These are phyloP conservation scores for Draba incana DNA, from an alignment of 345 rosid genomes.

Conservation along the genomic window DNA sequence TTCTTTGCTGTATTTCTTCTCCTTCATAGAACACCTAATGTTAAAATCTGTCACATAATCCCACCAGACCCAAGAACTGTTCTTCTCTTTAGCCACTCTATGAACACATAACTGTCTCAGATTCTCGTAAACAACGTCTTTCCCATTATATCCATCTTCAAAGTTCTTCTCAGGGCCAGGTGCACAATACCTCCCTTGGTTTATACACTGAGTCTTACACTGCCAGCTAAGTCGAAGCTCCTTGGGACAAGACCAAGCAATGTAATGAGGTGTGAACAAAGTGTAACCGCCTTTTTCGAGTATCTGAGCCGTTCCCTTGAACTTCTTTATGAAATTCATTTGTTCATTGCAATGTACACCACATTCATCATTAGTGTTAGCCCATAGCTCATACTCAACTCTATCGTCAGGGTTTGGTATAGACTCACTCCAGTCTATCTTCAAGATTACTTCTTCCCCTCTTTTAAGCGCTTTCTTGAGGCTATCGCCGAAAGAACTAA, in stretches of 20 bases:
- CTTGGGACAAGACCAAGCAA: conserved; percentile 83
- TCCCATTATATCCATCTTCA: conserved; percentile 76
- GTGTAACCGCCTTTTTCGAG: conserved; percentile 81
- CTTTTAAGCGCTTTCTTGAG: conserved; percentile 67
- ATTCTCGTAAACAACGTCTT: conserved; percentile 86
- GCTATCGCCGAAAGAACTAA: conserved; percentile 58
- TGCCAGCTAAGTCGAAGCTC: conserved; percentile 62
- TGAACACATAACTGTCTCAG: conserved; percentile 94
- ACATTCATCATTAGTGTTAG: conserved; percentile 90
- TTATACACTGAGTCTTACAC: conserved; percentile 92
- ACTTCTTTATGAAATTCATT: conserved; percentile 75
- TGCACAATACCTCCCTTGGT: conserved; percentile 91
- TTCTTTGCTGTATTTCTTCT: conserved; percentile 74
- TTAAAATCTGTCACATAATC: conserved; percentile 92
- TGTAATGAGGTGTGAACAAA: conserved; percentile 83
- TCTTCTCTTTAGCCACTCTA: conserved; percentile 68
- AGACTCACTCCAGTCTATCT: conserved; percentile 89
- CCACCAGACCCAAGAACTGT: conserved; percentile 93
- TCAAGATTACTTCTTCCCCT: conserved; percentile 59
- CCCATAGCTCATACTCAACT: conserved; percentile 95
- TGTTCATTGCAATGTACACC: conserved; percentile 81
- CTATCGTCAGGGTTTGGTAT: conserved; percentile 92
- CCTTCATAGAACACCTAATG: conserved; percentile 94
- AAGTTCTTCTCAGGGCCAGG: conserved; percentile 88
- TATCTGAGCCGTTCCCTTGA: conserved; percentile 86